Evolutionary conservation across 257 asterid species (phyloP), one percentile per base, ranked within the genome.

Genomic region (Echites panduratus): DNA sequence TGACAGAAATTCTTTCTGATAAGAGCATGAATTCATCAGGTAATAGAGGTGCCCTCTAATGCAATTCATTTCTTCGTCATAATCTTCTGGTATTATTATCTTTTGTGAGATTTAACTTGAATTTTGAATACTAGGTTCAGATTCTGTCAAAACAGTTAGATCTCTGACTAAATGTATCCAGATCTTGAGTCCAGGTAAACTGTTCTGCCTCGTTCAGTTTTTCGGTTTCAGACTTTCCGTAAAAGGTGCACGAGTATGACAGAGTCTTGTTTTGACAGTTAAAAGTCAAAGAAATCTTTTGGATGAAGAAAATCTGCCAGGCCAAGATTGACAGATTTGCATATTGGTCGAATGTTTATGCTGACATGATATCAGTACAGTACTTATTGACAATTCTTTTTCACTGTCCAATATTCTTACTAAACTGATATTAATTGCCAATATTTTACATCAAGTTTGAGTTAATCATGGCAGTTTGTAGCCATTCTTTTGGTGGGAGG

Each of bases 151-250:
- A 49, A 83, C 97, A 1, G 70, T 83, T 82, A 87, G 87, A 35
- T 88, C 97, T 47, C 77, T 94, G 78, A 88, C 97, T 7, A 89
- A 87, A 83, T 78, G 94, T 49, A 83, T 94, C 59, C 80, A 81
- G 57, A 84, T 91, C 47, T 58, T 86, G 68, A 94, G 97, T 80
- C 99, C 97, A 57, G 99, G 99, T 91, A 91, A 78, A 45, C 12
- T 65, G 59, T 66, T 74, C 67, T 10, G 58, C 72, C 19, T 52
- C 35, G 53, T 50, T 54, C 64, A 66, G 11, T 41, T 35, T 64
- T 35, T 50, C 19, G 27, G 10, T 52, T 58, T 48, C 41, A 45
- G 49, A 49, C 38, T n/a, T n/a, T n/a, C n/a, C n/a, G n/a, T n/a
- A n/a, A n/a, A 32, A 65, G 70, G 71, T 62, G 58, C 70, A 24